phyloP scores from a whole-genome alignment of 495 filamentous ascomycete genomes.

The Trichoderma parareesei region DNA sequence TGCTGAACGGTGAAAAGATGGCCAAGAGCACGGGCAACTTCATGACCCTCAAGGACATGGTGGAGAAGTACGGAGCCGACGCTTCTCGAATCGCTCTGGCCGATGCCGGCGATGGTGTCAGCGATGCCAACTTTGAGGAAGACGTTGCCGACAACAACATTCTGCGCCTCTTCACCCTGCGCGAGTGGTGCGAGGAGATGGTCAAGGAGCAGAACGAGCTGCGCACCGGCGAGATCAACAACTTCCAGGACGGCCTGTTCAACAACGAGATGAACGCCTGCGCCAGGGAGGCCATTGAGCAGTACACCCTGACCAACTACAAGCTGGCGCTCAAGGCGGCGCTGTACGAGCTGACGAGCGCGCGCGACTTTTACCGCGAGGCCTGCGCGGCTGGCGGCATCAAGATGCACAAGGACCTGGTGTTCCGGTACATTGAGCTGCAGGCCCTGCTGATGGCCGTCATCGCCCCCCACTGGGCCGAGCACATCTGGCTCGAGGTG shows the following conservation, averaged over 20 bases:
- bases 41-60: constrained; percentile 76
- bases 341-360: constrained; percentile 80
- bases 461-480: constrained; percentile 88
- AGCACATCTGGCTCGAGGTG: constrained; percentile 87
- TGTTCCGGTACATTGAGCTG: constrained; percentile 73
- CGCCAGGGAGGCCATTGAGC: constrained; percentile 59
- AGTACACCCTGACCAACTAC: constrained; percentile 76
- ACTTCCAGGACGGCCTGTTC: constrained; percentile 83
- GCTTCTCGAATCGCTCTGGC: constrained; percentile 86
- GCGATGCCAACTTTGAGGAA: constrained; percentile 97
- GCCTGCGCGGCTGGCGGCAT: constrained; percentile 61
- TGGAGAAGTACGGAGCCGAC: constrained; percentile 90
- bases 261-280: constrained; percentile 89
- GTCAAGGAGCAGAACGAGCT: constrained; percentile 58
- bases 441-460: constrained; percentile 41
- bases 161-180: constrained; percentile 73
- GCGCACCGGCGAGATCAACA: constrained; percentile 62
- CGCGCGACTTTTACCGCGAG: constrained; percentile 88
- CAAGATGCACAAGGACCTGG: constrained; percentile 73
- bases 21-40: constrained; percentile 93
- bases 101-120: constrained; percentile 88
- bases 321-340: constrained; percentile 86
- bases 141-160: constrained; percentile 86
- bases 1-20: constrained; percentile 97
- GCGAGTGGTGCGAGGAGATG: constrained; percentile 88